Evolutionary conservation across 2,329 filamentous ascomycete genomes (phyloP).

Genomic region (Colletotrichum tropicale): DNA sequence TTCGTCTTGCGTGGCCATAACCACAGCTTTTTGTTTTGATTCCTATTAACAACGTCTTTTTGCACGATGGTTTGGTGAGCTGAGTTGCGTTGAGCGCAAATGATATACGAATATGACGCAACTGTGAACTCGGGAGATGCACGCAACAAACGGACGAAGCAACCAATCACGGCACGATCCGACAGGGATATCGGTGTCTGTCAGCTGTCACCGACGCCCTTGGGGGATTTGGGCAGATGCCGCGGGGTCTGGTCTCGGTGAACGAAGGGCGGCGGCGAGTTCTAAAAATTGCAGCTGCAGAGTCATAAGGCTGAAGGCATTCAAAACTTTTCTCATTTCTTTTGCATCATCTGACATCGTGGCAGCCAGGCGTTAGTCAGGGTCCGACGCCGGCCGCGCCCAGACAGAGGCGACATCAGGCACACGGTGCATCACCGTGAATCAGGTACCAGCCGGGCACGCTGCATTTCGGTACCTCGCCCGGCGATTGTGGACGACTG

Average conservation of each 20-base stretch:
- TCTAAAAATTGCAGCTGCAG: background rate
- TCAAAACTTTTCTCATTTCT: background rate
- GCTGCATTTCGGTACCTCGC: background rate
- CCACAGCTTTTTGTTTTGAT: background rate
- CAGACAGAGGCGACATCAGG: background rate
- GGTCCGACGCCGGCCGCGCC: background rate
- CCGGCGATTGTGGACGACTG: background rate
- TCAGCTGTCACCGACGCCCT: background rate
- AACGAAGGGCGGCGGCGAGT: background rate
- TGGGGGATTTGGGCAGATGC: background rate
- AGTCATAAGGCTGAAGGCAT: background rate
- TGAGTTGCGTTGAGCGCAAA: background rate
- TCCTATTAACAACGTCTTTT: background rate
- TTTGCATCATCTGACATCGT: background rate
- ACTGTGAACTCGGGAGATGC: background rate
- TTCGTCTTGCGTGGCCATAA: conserved; percentile 11
- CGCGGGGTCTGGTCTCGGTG: background rate
- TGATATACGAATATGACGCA: background rate
- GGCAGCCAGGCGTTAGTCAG: background rate
- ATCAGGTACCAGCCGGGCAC: background rate
- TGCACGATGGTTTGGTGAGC: background rate
- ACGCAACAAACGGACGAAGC: background rate
- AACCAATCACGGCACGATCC: conserved; percentile 1
- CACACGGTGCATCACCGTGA: background rate
- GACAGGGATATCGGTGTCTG: background rate